A percentile compares a stretch with the other conserved stretches of the same genome.
These are phyloP conservation scores for Chiua sp. DNA, from an alignment of 1,284 basidiomycete species.

Conservation along the genomic window DNA sequence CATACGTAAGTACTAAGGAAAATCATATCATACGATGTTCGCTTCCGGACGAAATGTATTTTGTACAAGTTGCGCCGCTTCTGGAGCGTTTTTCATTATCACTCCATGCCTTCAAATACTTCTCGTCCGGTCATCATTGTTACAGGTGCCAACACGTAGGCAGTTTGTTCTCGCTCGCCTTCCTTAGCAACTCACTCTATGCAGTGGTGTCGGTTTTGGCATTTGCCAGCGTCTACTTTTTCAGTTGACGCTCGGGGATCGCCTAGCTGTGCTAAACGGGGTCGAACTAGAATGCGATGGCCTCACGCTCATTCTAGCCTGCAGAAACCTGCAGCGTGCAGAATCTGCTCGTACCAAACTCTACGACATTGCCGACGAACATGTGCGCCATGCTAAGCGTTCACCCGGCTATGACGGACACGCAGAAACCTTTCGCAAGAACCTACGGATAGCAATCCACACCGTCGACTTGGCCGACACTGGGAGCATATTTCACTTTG, in stretches of 20 bases:
- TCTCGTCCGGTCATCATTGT: conserved; percentile 62
- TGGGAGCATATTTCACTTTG: conserved; percentile 69
- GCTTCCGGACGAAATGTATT: too few relatives aligned
- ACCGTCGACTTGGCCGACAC: conserved; percentile 70
- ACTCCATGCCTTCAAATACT: conserved; percentile 41
- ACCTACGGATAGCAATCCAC: conserved; percentile 67
- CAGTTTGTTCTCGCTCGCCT: neutral
- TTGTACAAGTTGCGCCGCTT: too few relatives aligned
- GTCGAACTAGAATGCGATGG: conserved; percentile 46
- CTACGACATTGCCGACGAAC: conserved; percentile 56
- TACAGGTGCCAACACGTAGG: conserved; percentile 74
- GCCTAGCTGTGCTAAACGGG: conserved; percentile 32
- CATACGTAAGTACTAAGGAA: too few relatives aligned
- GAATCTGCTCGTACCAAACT: conserved; percentile 64
- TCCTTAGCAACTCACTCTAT: conserved; percentile 43
- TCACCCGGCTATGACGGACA: conserved; percentile 50
- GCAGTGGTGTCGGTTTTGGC: conserved; percentile 85
- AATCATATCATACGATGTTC: too few relatives aligned
- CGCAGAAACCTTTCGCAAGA: conserved; percentile 63
- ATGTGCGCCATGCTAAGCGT: conserved; percentile 45
- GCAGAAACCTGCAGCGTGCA: conserved; percentile 71
- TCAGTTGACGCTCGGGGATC: conserved; percentile 62
- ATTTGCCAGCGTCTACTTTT: conserved; percentile 82
- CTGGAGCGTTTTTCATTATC: neutral
- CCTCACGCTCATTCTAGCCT: conserved; percentile 85